Evolutionary conservation across 1,139 yeast genomes (phyloP), one percentile per base, ranked within the genome.

Genomic region (Lodderomyces metapsilosis): DNA sequence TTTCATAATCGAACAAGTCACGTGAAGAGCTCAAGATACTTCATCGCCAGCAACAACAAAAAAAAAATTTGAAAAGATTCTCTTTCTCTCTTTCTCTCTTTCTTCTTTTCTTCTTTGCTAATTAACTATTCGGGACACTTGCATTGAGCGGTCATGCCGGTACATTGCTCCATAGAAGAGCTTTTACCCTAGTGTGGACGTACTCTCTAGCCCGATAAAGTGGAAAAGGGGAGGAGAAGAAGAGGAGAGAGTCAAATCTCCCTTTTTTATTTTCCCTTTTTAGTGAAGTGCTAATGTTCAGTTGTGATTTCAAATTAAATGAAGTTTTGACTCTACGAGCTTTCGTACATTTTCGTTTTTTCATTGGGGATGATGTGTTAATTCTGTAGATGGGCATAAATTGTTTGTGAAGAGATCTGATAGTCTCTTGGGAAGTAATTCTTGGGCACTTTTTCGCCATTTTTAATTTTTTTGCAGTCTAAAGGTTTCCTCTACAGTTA

Each of bases 141-240:
- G 56, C 59, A 58, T 42, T 59, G 66, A 59, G 57, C 64, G 66
- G 50, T 45, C 63, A 58, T 58, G 65, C 63, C 44, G 65, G 60
- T 41, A 32, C 32, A 11, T 38, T 28, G 12, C 25, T 16, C 10
- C 10, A 8, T 23, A 16, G 16, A 3, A 7, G 44, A 23, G 20
- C 16, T 11, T 10, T 18, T n/a, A 30, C 57, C 63, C 64, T 59
- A 61, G 64, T 59, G 63, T 59, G 62, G 57, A 48, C 63, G 64
- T 62, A 54, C 68, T 60, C 69, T 62, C 68, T 62, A 59, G 58
- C 68, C 68, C 57, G 69, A 59, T 34, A 64, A 55, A 64, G 51
- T 38, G 35, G 25, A 45, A 47, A 27, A 20, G 18, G 23, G 24
- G 17, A 16, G 25, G 7, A 23, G 6, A 8, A 4, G 7, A 33